phyloP scores from a whole-genome alignment of 139 green algal genomes.

The Marvania coccoides region DNA sequence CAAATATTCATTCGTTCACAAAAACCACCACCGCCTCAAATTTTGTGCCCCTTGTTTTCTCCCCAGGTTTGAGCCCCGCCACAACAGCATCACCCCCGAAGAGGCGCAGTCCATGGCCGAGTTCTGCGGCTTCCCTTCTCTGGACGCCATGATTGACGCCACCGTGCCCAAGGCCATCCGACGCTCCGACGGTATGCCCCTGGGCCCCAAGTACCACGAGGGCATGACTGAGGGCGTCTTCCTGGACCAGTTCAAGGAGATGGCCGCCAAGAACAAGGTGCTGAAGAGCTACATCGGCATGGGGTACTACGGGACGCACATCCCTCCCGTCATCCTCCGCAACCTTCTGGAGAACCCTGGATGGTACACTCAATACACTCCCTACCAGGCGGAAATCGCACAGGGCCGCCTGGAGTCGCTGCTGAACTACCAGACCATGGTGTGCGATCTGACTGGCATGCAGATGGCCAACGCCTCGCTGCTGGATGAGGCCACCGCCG shows the following conservation, averaged over 20 bases:
- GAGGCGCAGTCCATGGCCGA: conserved; percentile 83
- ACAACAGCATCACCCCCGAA: conserved; percentile 80
- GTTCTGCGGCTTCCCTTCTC: conserved; percentile 65
- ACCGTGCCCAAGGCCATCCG: conserved; percentile 90
- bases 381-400: conserved; percentile 95
- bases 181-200: conserved; percentile 65
- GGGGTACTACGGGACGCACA: conserved; percentile 94
- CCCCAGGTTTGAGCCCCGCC: conserved; percentile 84
- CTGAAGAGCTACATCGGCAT: conserved; percentile 94
- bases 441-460: conserved; percentile 94
- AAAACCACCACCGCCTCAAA: too few species aligned
- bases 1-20: too few species aligned
- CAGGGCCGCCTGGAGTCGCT: conserved; percentile 92
- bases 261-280: conserved; percentile 96
- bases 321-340: conserved; percentile 90
- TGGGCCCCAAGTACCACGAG: conserved; percentile 69
- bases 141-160: conserved; percentile 87
- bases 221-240: conserved; percentile 86
- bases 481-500: conserved; percentile 96
- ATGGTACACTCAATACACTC: conserved; percentile 99
- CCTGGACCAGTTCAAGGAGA: conserved; percentile 81
- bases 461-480: conserved; percentile 89
- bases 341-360: conserved; percentile 99
- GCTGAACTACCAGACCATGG: conserved; percentile 98
- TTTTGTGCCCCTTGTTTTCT: neutral